phyloP scores from a whole-genome alignment of 495 filamentous ascomycete species.

The Coniosporium apollinis region DNA sequence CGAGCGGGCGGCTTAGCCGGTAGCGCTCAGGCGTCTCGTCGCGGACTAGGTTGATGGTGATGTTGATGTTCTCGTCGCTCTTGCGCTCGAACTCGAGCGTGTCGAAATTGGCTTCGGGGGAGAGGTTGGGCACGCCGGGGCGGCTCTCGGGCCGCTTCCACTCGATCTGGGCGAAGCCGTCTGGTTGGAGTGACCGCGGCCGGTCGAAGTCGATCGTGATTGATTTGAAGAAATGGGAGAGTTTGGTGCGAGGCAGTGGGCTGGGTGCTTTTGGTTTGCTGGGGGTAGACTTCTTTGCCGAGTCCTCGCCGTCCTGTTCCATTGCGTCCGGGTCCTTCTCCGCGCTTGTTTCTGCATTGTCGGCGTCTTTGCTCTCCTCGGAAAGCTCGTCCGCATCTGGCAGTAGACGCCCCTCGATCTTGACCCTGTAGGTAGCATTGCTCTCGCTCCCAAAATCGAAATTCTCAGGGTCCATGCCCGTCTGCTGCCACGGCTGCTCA shows the following conservation, averaged over 20 bases:
- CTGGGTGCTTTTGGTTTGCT: conserved; percentile 29
- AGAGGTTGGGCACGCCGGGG: conserved; percentile 18
- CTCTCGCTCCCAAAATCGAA: conserved; percentile 59
- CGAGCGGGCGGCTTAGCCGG: conserved; percentile 56
- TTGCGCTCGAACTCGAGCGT: conserved; percentile 78
- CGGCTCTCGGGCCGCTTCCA: conserved; percentile 51
- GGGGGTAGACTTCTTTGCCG: conserved; percentile 21
- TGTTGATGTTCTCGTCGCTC: conserved; percentile 82
- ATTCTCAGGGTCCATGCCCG: conserved; percentile 44
- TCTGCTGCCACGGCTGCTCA: conserved; percentile 82
- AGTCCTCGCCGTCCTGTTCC: conserved; percentile 37
- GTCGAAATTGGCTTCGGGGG: conserved; percentile 59
- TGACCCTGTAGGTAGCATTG: conserved; percentile 67
- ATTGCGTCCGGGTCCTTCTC: conserved; percentile 40
- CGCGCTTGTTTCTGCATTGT: too few relatives aligned
- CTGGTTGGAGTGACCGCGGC: conserved; percentile 31
- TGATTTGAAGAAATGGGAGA: conserved; percentile 92
- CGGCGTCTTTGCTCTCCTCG: conserved; percentile 35
- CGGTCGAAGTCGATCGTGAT: conserved; percentile 79
- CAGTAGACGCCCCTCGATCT: conserved; percentile 81
- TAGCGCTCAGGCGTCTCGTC: conserved; percentile 80
- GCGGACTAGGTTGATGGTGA: conserved; percentile 70
- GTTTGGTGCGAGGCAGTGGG: conserved; percentile 32
- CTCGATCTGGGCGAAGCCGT: conserved; percentile 44
- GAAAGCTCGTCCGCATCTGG: conserved; percentile 34